These are phyloP conservation scores for Xylariaceae sp. DNA, from an alignment of 2,329 filamentous ascomycete species.

Conservation along the genomic window DNA sequence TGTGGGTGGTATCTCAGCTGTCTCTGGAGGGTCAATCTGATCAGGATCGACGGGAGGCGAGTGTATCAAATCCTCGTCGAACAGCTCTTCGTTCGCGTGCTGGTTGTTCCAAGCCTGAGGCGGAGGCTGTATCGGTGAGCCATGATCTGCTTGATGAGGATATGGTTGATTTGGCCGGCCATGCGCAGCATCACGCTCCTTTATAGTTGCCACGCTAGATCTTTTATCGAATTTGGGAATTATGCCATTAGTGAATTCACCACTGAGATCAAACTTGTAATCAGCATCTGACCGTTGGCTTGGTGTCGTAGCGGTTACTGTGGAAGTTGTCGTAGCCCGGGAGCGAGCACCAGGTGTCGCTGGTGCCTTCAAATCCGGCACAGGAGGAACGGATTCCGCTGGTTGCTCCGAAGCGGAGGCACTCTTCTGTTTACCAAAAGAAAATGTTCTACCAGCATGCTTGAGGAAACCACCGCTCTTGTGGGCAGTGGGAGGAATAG, in stretches of 20 bases:
- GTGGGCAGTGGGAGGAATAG: constrained; percentile 35
- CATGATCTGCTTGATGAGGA: constrained; percentile 45
- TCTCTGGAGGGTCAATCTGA: constrained; percentile 33
- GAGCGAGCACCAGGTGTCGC: constrained; percentile 34
- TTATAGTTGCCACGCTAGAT: constrained; percentile 46
- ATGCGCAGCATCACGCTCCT: constrained; percentile 40
- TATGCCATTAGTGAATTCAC: constrained; percentile 54
- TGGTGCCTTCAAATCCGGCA: constrained; percentile 30
- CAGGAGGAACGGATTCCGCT: constrained; percentile 37
- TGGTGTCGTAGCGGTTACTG: constrained; percentile 48
- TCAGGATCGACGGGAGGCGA: constrained; percentile 32
- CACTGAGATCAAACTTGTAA: constrained; percentile 48
- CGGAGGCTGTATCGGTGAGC: constrained; percentile 41
- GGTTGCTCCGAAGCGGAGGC: constrained; percentile 33
- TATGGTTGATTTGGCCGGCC: constrained; percentile 43
- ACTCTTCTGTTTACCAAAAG: constrained; percentile 53
- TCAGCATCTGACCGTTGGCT: constrained; percentile 43
- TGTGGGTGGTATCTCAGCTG: constrained; percentile 20
- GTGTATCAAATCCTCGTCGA: constrained; percentile 35
- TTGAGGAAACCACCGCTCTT: constrained; percentile 52
- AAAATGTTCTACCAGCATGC: constrained; percentile 54
- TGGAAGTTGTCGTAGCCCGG: constrained; percentile 50
- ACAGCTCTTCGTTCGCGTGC: constrained; percentile 45
- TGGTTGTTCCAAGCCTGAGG: constrained; percentile 50
- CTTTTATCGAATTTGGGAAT: constrained; percentile 52